Percentiles rank a stretch among this genome's conserved stretches.
These are phyloP conservation scores for Rhynchospora breviuscula DNA, from an alignment of 176 grass and related monocot genomes.

Conservation along the genomic window DNA sequence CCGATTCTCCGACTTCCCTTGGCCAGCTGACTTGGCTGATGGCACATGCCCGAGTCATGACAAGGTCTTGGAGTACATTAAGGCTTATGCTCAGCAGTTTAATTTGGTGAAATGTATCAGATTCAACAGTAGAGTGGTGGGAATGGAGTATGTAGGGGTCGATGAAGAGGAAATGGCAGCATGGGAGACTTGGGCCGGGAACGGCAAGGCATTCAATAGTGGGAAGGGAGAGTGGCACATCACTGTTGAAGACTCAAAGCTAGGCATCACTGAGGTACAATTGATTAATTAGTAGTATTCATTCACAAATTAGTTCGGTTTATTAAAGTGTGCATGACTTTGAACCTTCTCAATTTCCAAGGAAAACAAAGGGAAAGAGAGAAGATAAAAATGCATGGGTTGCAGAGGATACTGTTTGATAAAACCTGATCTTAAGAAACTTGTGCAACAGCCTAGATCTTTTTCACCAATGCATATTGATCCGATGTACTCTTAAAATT, in stretches of 20 bases:
- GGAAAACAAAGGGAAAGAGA: background rate
- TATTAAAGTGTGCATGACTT: background rate
- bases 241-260: constrained; percentile 48
- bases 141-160: constrained; percentile 54
- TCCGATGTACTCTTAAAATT: too few relatives aligned
- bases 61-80: constrained; percentile 67
- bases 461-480: too few relatives aligned
- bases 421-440: too few relatives aligned
- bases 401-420: too few relatives aligned
- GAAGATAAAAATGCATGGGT: background rate
- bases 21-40: constrained; percentile 43
- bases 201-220: constrained; percentile 50
- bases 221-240: constrained; percentile 48
- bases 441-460: too few relatives aligned
- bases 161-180: constrained; percentile 48
- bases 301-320: background rate
- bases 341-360: background rate
- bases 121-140: constrained; percentile 65
- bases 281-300: background rate
- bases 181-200: constrained; percentile 68
- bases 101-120: constrained; percentile 52
- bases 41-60: constrained; percentile 43
- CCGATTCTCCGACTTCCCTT: constrained; percentile 61
- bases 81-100: constrained; percentile 48
- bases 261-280: constrained; percentile 37